These are phyloP conservation scores for Aspergillus aculeatus DNA, from an alignment of 2,329 filamentous ascomycete genomes.

Conservation along the genomic window DNA sequence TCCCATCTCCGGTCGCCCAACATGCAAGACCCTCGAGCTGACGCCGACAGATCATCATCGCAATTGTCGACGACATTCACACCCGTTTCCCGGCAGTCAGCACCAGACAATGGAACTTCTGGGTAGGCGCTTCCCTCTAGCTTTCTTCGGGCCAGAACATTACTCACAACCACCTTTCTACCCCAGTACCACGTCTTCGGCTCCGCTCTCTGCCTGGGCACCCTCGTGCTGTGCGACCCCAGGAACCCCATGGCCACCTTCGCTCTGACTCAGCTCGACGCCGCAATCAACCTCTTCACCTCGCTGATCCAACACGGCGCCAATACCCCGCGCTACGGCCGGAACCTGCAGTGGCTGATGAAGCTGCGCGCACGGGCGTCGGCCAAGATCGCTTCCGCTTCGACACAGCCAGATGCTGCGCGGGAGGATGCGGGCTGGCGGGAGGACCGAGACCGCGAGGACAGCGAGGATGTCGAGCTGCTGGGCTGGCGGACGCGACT, in stretches of 20 bases:
- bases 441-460: not conserved
- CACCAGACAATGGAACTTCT: conserved; percentile 5
- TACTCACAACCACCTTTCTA: not conserved
- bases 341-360: not conserved
- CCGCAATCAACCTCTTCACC: conserved; percentile 3
- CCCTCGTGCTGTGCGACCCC: conserved; percentile 1
- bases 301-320: conserved; percentile 1
- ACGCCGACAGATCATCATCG: not conserved
- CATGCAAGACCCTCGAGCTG: not conserved
- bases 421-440: not conserved
- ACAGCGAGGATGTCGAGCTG: conserved; percentile 2
- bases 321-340: conserved; percentile 1
- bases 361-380: not conserved
- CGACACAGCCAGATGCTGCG: not conserved
- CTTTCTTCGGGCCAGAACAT: not conserved
- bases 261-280: not conserved
- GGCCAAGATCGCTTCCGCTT: not conserved
- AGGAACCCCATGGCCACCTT: not conserved
- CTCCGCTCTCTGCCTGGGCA: not conserved
- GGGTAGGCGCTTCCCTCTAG: not conserved
- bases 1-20: not conserved
- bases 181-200: not conserved
- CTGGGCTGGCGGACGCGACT: conserved; percentile 2
- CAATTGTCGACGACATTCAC: conserved; percentile 1
- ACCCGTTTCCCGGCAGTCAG: conserved; percentile 1